Evolutionary conservation across 495 filamentous ascomycete genomes (phyloP).

Genomic region (Hypomontagnella monticulosa): DNA sequence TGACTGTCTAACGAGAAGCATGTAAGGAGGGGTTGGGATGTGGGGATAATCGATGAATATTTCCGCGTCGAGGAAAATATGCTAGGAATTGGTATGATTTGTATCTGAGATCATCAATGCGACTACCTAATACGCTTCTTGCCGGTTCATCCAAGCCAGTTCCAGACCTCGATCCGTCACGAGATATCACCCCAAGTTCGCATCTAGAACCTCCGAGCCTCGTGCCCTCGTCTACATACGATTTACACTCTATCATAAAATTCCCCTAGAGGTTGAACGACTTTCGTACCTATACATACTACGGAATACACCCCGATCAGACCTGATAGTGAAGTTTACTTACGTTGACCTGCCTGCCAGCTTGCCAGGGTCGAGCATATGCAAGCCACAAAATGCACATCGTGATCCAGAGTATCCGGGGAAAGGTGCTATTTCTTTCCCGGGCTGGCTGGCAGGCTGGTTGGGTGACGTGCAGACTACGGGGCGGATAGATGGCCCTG

Average conservation of each 20-base stretch:
- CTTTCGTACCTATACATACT: slow-evolving; percentile 3
- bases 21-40: slow-evolving; percentile 20
- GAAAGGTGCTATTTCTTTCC: slow-evolving; percentile 32
- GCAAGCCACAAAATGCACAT: slow-evolving; percentile 36
- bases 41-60: slow-evolving; percentile 26
- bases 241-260: slow-evolving; percentile 2
- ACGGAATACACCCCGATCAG: not conserved
- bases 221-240: slow-evolving; percentile 1
- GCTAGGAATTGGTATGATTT: slow-evolving; percentile 2
- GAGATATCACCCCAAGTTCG: slow-evolving; percentile 17
- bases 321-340: slow-evolving; percentile 9
- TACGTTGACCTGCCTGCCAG: not conserved
- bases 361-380: slow-evolving; percentile 24
- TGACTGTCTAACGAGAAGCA: slow-evolving; percentile 10
- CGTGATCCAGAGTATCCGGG: slow-evolving; percentile 41
- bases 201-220: slow-evolving; percentile 31
- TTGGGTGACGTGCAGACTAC: slow-evolving; percentile 42
- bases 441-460: slow-evolving; percentile 27
- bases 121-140: slow-evolving; percentile 27
- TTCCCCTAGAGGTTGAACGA: slow-evolving; percentile 1
- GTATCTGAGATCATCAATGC: slow-evolving; percentile 28
- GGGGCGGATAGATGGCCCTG: slow-evolving; percentile 23
- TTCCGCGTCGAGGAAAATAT: slow-evolving; percentile 17
- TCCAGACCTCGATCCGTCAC: slow-evolving; percentile 32
- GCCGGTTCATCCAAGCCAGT: slow-evolving; percentile 19